Conservation (phyloP, 345 rosid species). For the Crucihimalaya himalaica region DNA sequence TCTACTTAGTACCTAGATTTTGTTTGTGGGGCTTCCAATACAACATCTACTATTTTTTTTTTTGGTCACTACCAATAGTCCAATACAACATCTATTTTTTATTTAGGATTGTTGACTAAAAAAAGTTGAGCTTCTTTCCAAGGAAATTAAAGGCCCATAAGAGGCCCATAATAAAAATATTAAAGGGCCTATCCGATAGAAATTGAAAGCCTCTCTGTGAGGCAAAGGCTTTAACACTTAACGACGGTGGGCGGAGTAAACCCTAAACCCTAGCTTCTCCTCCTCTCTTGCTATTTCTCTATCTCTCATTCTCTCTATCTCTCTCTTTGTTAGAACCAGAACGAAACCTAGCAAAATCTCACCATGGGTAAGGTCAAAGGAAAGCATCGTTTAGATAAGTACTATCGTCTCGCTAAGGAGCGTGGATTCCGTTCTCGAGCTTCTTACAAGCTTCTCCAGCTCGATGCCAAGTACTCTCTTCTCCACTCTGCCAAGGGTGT, state of each 20-base stretch:
- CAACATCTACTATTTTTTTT: not conserved
- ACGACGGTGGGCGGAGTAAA: constrained; percentile 14
- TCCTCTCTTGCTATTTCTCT: not conserved
- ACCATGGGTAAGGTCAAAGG: constrained; percentile 79
- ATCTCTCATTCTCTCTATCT: not conserved
- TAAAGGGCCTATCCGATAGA: not conserved
- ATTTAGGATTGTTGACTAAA: not conserved
- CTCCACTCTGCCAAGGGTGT: constrained; percentile 69
- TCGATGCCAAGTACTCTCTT: constrained; percentile 66
- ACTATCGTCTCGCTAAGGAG: constrained; percentile 77
- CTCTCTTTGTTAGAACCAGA: not conserved
- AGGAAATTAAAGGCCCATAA: not conserved
- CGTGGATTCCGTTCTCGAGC: constrained; percentile 96
- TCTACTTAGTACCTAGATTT: too few species aligned
- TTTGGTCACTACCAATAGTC: too few species aligned
- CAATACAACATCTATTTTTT: not conserved
- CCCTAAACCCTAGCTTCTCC: constrained; percentile 26
- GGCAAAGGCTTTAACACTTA: not conserved
- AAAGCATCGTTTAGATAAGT: constrained; percentile 83
- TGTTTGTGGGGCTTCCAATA: too few species aligned
- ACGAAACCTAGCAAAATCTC: not conserved
- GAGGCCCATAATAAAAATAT: not conserved
- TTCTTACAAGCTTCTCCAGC: constrained; percentile 85
- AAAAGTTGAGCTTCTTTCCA: not conserved
- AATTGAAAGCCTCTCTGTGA: not conserved